Evolutionary conservation across 495 filamentous ascomycete genomes (phyloP).

Genomic region (Trichoderma orchidacearum): DNA sequence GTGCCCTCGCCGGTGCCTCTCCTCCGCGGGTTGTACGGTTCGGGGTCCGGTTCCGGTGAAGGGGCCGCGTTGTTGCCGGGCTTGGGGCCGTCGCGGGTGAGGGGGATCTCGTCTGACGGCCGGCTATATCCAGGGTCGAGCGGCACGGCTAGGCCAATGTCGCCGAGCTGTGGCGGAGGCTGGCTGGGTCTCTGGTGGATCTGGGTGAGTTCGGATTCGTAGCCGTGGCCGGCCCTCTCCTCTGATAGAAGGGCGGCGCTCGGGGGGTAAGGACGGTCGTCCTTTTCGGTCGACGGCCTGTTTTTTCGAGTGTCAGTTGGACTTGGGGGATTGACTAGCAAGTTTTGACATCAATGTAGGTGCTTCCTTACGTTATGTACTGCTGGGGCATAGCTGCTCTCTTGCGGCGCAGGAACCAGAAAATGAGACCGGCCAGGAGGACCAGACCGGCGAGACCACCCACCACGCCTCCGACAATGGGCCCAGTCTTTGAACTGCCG

Average conservation of each 20-base stretch:
- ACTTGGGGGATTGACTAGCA: neutral
- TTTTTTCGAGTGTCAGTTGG: neutral
- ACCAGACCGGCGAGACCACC: slow-evolving; percentile 21
- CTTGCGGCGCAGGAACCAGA: slow-evolving; percentile 18
- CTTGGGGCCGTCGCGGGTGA: neutral
- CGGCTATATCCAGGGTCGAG: neutral
- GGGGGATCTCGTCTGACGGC: neutral
- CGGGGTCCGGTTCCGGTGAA: neutral
- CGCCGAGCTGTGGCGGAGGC: neutral
- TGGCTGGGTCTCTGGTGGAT: neutral
- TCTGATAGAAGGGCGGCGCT: neutral
- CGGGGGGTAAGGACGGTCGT: neutral
- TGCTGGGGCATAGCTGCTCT: slow-evolving; percentile 18
- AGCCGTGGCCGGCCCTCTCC: neutral
- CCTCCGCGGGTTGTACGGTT: neutral
- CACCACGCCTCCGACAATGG: slow-evolving; percentile 31
- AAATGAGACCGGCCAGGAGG: slow-evolving; percentile 13
- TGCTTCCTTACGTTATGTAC: slow-evolving; percentile 16
- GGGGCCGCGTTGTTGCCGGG: neutral
- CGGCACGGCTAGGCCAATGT: neutral
- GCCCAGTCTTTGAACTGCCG: slow-evolving; percentile 13
- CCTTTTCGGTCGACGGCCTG: neutral
- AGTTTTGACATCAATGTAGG: too few species aligned
- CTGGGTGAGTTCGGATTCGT: neutral
- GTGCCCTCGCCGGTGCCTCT: neutral